A percentile compares a stretch with the other conserved stretches of the same genome.
These are phyloP conservation scores for Somion occarium DNA, from an alignment of 1,284 basidiomycete species.

Conservation along the genomic window DNA sequence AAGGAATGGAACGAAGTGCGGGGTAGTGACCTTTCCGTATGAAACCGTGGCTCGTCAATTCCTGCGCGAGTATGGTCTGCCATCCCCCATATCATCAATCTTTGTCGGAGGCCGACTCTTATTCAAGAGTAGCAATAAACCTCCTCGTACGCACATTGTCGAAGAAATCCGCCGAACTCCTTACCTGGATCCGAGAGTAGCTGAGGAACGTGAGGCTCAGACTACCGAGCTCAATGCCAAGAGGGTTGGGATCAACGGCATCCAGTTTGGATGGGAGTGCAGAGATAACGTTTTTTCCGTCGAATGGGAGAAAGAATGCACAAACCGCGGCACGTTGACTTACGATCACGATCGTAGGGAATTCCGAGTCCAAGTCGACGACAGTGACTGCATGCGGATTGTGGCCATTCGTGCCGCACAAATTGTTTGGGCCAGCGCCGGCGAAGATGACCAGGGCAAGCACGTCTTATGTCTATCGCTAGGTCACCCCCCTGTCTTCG, in stretches of 20 bases:
- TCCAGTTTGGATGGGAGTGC: slow-evolving; percentile 54
- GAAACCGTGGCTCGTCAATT: slow-evolving; percentile 36
- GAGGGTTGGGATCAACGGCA: slow-evolving; percentile 27
- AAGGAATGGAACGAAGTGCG: slow-evolving; percentile 34
- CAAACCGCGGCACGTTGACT: slow-evolving; percentile 21
- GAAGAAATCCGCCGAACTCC: slow-evolving; percentile 38
- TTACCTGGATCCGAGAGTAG: slow-evolving; percentile 38
- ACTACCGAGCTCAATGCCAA: slow-evolving; percentile 24
- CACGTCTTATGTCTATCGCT: slow-evolving; percentile 38
- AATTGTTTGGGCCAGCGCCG: slow-evolving; percentile 34
- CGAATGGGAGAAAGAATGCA: slow-evolving; percentile 43
- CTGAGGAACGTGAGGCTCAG: slow-evolving; percentile 25
- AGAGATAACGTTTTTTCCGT: slow-evolving; percentile 49
- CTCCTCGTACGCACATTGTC: slow-evolving; percentile 32
- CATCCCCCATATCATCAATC: slow-evolving; percentile 17
- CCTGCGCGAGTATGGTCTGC: slow-evolving; percentile 38
- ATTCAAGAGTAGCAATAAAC: slow-evolving; percentile 34
- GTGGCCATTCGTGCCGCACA: slow-evolving; percentile 44
- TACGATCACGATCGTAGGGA: slow-evolving; percentile 45
- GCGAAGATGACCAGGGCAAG: slow-evolving; percentile 18
- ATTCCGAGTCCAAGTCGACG: slow-evolving; percentile 34
- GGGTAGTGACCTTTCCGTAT: slow-evolving; percentile 45
- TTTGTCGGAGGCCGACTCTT: slow-evolving; percentile 29
- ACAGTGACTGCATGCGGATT: slow-evolving; percentile 21
- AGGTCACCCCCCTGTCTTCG: slow-evolving; percentile 41